Evolutionary conservation across 495 filamentous ascomycete genomes (phyloP).

Genomic region (Wilcoxina mikolae): DNA sequence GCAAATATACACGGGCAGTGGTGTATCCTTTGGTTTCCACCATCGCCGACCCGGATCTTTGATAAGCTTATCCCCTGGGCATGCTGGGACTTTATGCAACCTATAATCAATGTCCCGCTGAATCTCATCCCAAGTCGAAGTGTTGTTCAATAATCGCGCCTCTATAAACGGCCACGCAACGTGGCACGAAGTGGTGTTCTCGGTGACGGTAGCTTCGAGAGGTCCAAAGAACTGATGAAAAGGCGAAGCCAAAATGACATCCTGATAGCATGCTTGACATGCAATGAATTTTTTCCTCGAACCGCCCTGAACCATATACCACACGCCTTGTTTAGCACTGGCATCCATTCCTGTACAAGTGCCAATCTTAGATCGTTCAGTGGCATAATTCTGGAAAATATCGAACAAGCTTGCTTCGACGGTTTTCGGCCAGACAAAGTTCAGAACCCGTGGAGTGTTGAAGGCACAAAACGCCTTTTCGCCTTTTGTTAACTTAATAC

Average conservation of each 20-base stretch:
- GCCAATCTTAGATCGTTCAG: not conserved
- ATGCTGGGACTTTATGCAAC: not conserved
- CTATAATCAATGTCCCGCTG: constrained; percentile 3
- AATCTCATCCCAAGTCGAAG: not conserved
- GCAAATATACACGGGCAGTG: constrained; percentile 4
- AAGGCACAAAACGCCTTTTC: not conserved
- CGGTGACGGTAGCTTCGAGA: not conserved
- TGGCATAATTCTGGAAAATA: not conserved
- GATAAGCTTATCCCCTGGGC: not conserved
- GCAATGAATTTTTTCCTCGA: not conserved
- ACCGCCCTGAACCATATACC: not conserved
- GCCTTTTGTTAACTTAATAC: not conserved
- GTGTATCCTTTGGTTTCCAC: not conserved
- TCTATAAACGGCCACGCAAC: constrained; percentile 6
- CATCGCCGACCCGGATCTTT: not conserved
- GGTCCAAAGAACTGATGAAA: not conserved
- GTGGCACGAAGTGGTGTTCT: constrained; percentile 3
- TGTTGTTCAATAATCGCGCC: not conserved
- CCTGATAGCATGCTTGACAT: constrained; percentile 8
- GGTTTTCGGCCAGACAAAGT: constrained; percentile 4
- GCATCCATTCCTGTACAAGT: not conserved
- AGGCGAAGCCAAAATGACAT: constrained; percentile 2
- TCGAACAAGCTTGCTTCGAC: not conserved
- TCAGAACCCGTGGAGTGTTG: constrained; percentile 5
- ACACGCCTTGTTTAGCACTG: not conserved